These are phyloP conservation scores for Botryosphaeria dothidea DNA, from an alignment of 2,329 filamentous ascomycete species.

Conservation along the genomic window DNA sequence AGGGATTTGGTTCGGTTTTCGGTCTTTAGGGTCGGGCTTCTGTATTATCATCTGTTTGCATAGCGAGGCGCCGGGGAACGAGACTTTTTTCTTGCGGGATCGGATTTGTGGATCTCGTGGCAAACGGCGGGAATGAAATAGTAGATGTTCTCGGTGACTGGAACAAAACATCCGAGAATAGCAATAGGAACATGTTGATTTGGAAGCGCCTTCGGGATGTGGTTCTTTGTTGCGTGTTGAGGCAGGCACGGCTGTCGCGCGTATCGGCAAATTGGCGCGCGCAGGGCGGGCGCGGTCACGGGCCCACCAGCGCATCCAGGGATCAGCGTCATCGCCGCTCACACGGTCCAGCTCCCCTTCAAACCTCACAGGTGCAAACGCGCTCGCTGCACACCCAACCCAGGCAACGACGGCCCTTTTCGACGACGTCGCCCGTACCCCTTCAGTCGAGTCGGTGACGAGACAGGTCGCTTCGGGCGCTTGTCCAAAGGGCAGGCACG, in stretches of 20 bases:
- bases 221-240: neutral
- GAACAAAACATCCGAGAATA: neutral
- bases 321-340: slow-evolving; percentile 6
- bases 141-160: neutral
- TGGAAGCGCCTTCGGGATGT: neutral
- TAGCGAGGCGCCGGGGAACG: slow-evolving; percentile 15
- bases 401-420: neutral
- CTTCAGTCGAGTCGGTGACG: neutral
- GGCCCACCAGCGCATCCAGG: neutral
- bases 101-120: too few relatives aligned
- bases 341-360: neutral
- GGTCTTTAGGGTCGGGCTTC: neutral
- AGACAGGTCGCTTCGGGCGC: neutral
- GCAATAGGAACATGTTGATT: neutral
- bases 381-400: neutral
- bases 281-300: neutral
- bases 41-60: slow-evolving; percentile 4
- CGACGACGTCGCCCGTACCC: neutral
- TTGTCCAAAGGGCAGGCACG: neutral
- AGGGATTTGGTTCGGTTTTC: neutral
- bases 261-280: neutral
- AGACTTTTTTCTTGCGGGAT: neutral
- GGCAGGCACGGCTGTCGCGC: neutral
- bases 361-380: neutral
- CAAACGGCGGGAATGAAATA: neutral